Base-by-base conservation (phyloP, 2,329 filamentous ascomycete genomes). In the Curvularia spicifera region DNA sequence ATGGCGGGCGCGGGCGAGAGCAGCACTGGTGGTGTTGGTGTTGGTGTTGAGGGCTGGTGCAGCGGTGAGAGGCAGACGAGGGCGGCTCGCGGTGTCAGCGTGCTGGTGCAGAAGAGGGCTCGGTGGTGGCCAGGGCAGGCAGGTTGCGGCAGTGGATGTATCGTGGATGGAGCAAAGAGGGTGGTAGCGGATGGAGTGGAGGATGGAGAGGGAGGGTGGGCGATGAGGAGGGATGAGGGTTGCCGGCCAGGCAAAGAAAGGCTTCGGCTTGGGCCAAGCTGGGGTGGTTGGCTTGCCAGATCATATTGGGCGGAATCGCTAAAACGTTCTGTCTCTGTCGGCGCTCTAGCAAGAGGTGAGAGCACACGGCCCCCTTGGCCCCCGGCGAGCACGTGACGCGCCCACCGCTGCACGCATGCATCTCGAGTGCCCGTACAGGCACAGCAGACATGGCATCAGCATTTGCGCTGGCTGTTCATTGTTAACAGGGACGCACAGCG, bases 271-370 rank as follows among this genome's bases (percentile, higher is more conserved):
- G 51, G 56, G 56, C 51, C 56, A 51, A 58, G 56, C 56, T 50
- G 45, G 56, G 56, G 56, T 54, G 51, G 55, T 54, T 50, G 55
- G 55, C 51, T 54, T 55, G 51, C 56, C 51, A 50, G 51, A 46
- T 50, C 56, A 58, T 58, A 58, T 55, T 58, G 56, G 56, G 53
- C 53, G 53, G 47, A 51, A 56, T 58, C 56, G 56, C 56, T 58
- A 58, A 53, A 53, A 55, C 56, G 56, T 58, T 54, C 47, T 58
- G 39, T 58, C 56, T 35, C 47, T 54, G 51, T 54, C 42, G 45
- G 51, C 56, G 51, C 45, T 54, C 53, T 56, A 43, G 43, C 55
- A 54, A 54, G 51, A 57, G 51, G 55, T 48, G 51, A 58, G 56
- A 50, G 56, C 42, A 42, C 54, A 53, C 54, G 49, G 51, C 45